These are phyloP conservation scores for Daedaleopsis nitida DNA, from an alignment of 768 basidiomycete genomes.

Conservation along the genomic window DNA sequence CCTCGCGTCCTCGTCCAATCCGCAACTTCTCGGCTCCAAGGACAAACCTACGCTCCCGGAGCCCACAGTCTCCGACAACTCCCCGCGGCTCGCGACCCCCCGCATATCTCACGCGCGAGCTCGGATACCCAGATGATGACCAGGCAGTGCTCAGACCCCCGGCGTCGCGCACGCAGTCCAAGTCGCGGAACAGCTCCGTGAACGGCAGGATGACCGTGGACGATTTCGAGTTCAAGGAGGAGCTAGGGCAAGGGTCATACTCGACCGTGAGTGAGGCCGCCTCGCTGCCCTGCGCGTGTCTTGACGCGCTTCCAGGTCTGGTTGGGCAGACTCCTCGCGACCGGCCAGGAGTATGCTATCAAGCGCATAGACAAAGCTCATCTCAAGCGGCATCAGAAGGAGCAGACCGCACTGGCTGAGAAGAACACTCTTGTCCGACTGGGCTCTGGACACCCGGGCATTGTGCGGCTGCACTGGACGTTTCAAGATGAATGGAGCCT, in stretches of 20 bases:
- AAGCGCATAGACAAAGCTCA: constrained; percentile 87
- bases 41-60: constrained; percentile 44
- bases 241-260: constrained; percentile 83
- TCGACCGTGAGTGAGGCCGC: constrained; percentile 59
- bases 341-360: constrained; percentile 70
- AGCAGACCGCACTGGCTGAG: constrained; percentile 76
- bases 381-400: constrained; percentile 76
- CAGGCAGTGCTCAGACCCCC: constrained; percentile 23
- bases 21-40: constrained; percentile 65
- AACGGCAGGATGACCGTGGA: constrained; percentile 48
- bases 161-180: constrained; percentile 34
- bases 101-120: constrained; percentile 59
- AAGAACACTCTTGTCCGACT: constrained; percentile 74
- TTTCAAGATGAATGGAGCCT: constrained; percentile 86
- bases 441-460: constrained; percentile 71
- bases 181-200: constrained; percentile 48
- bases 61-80: constrained; percentile 46
- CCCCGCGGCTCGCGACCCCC: constrained; percentile 45
- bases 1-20: constrained; percentile 51
- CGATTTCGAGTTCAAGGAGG: constrained; percentile 73
- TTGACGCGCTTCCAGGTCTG: constrained; percentile 47
- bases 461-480: constrained; percentile 79
- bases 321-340: constrained; percentile 52
- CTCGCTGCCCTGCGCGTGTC: not conserved
- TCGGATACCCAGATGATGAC: constrained; percentile 43